Base-by-base conservation (phyloP, 495 filamentous ascomycete genomes). In the Saxophila tyrrhenica region DNA sequence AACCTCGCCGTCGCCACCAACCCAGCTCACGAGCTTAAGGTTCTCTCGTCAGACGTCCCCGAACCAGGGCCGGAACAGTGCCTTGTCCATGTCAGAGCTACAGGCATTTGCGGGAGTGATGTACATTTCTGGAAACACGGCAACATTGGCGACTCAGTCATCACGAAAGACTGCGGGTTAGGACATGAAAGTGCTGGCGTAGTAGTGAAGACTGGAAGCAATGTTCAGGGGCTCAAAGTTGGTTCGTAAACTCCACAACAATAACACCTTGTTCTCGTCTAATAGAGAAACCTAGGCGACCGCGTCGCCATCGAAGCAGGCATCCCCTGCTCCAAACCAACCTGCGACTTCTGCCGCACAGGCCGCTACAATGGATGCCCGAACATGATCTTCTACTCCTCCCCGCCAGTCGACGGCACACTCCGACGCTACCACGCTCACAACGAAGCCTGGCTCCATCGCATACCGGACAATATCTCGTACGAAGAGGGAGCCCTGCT, bases 71-170 rank as follows among this genome's bases (percentile, higher is more conserved):
- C 59, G 16, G 24, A 60, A 21, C 55, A 62, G 20, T 58, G 51
- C 25, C 51, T 64, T 32, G 54, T 64, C 5, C 59, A 62, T 42
- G 57, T 64, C 11, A 39, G 60, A 47, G 59, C 59, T 8, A 64
- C 62, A 17, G 62, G 62, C 8, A 62, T 64, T 2, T 64, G 59
- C 43, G 60, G 62, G 25, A 45, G 29, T 13, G 59, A 62, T 48
- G 53, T 53, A 1, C 62, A 64, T 46, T 64, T 64, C 52, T 64
- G 62, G 62, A 58, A 64, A 24, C 46, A 46, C 3, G 62, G 62
- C 22, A 35, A 9, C 22, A 62, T 64, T 8, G 62, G 62, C 39
- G 20, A 38, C 42, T 55, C 54, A 2, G 16, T 62, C 25, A 50
- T 64, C 41, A 52, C 15, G 2, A 25, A 16, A 10, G 35, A 56